These are phyloP conservation scores for Aspergillus alliaceus DNA, from an alignment of 2,329 filamentous ascomycete genomes.

Conservation along the genomic window DNA sequence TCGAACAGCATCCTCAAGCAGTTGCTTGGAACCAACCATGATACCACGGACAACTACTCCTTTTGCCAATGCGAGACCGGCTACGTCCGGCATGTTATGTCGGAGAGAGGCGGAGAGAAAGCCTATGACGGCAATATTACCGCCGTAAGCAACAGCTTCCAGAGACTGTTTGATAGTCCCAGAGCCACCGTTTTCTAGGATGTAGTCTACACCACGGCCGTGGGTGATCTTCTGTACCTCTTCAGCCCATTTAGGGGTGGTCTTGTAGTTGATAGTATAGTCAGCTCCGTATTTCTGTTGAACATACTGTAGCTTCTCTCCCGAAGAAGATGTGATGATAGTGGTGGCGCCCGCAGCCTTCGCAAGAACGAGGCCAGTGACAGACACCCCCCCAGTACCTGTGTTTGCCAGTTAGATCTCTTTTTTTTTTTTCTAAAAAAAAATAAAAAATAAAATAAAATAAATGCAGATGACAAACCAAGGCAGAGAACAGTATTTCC, in stretches of 20 bases:
- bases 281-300: constrained; percentile 42
- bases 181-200: constrained; percentile 44
- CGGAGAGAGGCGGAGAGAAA: not conserved
- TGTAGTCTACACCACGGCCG: constrained; percentile 41
- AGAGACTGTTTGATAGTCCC: constrained; percentile 40
- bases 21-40: constrained; percentile 35
- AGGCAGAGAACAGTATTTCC: constrained; percentile 15
- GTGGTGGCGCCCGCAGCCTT: constrained; percentile 46
- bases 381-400: constrained; percentile 45
- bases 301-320: constrained; percentile 25
- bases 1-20: constrained; percentile 35
- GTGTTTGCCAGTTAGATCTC: constrained; percentile 21
- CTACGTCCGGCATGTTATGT: constrained; percentile 4
- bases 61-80: constrained; percentile 19
- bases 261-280: constrained; percentile 42
- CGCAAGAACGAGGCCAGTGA: constrained; percentile 41
- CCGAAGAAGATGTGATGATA: constrained; percentile 47
- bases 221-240: constrained; percentile 30
- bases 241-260: constrained; percentile 1
- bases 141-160: constrained; percentile 2
- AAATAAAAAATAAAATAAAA: too few relatives aligned
- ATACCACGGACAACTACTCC: constrained; percentile 37
- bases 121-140: not conserved
- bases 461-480: constrained; percentile 22
- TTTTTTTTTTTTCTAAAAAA: too few relatives aligned